Evolutionary conservation across 2,329 filamentous ascomycete species (phyloP).

Genomic region (Coniochaeta sp.): DNA sequence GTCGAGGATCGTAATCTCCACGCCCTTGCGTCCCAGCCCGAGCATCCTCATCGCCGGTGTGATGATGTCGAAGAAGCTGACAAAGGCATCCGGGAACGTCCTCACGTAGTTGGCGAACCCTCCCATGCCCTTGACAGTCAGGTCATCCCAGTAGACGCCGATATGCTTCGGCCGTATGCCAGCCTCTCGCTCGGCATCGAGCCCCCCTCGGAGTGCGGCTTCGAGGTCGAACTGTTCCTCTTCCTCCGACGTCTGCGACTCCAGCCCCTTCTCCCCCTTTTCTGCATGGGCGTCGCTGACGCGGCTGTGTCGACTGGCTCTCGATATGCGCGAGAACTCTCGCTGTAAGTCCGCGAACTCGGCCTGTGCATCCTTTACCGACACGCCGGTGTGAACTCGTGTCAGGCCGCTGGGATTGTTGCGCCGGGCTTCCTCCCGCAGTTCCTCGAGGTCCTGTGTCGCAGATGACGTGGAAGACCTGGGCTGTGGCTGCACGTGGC

Average conservation of each 20-base stretch:
- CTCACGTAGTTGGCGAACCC: constrained; percentile 64
- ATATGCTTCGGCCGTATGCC: constrained; percentile 78
- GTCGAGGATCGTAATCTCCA: constrained; percentile 66
- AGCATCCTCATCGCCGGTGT: constrained; percentile 57
- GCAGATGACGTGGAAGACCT: not conserved
- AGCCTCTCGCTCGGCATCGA: constrained; percentile 63
- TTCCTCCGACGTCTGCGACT: constrained; percentile 33
- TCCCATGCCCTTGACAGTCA: constrained; percentile 70
- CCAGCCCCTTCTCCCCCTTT: constrained; percentile 35
- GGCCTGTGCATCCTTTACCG: constrained; percentile 59
- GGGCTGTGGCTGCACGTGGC: not conserved
- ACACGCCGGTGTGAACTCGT: constrained; percentile 41
- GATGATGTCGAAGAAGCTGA: constrained; percentile 69
- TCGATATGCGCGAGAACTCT: constrained; percentile 50
- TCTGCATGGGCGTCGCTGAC: constrained; percentile 43
- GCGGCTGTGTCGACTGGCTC: constrained; percentile 20
- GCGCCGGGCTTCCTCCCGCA: constrained; percentile 31
- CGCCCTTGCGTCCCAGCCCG: constrained; percentile 59
- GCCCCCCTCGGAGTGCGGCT: constrained; percentile 61
- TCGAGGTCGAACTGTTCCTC: constrained; percentile 69
- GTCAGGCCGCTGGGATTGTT: constrained; percentile 42
- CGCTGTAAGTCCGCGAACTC: constrained; percentile 64
- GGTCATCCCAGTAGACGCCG: constrained; percentile 69
- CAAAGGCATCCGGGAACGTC: constrained; percentile 72
- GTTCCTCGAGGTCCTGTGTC: constrained; percentile 23